Percentiles rank a stretch among this genome's conserved stretches.
Conservation (phyloP, 306 rosid species). For the Clitoria ternatea region DNA sequence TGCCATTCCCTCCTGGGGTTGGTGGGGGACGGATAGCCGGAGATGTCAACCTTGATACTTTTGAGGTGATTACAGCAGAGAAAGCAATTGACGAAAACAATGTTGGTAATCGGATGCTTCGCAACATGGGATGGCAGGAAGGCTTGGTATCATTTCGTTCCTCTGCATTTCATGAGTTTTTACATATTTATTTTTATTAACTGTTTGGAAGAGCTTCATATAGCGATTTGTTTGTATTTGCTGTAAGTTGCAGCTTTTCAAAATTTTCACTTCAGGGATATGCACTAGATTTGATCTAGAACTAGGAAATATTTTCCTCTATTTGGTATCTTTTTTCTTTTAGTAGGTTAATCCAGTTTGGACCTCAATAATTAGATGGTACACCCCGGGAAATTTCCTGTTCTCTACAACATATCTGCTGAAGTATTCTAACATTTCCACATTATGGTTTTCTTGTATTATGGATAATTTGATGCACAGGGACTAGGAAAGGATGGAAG, state of each 20-base stretch:
- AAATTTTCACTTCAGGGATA: background rate
- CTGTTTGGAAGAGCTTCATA: constrained; percentile 26
- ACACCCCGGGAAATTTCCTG: constrained; percentile 31
- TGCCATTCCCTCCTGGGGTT: constrained; percentile 99
- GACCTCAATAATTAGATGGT: constrained; percentile 26
- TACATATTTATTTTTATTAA: background rate
- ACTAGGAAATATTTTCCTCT: background rate
- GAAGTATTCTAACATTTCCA: constrained; percentile 35
- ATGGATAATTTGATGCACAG: constrained; percentile 48
- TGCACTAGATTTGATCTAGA: background rate
- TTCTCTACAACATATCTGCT: background rate
- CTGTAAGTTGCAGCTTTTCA: background rate
- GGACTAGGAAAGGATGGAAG: constrained; percentile 97
- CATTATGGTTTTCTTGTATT: constrained; percentile 36
- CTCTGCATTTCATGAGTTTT: constrained; percentile 22
- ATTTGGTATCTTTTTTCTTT: background rate
- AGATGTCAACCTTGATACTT: constrained; percentile 56
- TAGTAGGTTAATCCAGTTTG: background rate
- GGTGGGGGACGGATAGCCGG: constrained; percentile 89
- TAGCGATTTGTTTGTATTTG: background rate
- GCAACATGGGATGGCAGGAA: constrained; percentile 99
- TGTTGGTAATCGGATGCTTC: constrained; percentile 99
- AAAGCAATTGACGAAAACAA: constrained; percentile 92
- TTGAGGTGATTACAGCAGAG: constrained; percentile 81
- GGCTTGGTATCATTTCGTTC: constrained; percentile 84